Base-by-base conservation (phyloP, 106 monocot species). In the Xerophyta viscosa region DNA sequence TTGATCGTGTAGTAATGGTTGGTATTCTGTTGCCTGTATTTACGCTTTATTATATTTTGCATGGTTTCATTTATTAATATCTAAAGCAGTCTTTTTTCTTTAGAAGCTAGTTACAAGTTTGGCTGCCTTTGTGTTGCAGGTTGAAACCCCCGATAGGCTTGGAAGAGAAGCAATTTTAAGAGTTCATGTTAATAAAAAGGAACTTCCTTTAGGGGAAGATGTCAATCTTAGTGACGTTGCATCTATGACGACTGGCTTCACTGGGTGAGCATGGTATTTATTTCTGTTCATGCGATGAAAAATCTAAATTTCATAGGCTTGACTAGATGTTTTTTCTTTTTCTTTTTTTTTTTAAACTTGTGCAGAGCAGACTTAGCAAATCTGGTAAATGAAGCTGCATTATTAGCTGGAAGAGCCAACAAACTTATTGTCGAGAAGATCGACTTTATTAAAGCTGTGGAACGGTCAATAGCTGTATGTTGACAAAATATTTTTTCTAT, bases 341-440 rank as follows among this genome's bases (percentile, higher is more conserved):
- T 27, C 13, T 71, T 65, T 48, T 39, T 58, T 27, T 12, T 71
- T 65, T 48, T 39, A 49, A 62, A 33, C 23, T 50, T 65, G 20
- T 87, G 64, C 96, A 98, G 96, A 59, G 96, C 96, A 77, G 96
- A 98, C 72, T 65, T 98, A 48, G 96, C 89, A 63, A 98, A 98
- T 79, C 67, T 98, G 65, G 96, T 98, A 53, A 98, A 98, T 74
- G 96, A 98, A 66, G 96, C 96, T 46, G 96, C 96, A 36, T 71
- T 98, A 50, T 66, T 98, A 60, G 96, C 96, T 60, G 89, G 96
- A 50, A 73, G 96, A 55, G 47, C 23, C 29, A 85, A 52, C 52
- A 98, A 98, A 79, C 65, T 76, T 66, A 63, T 98, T 63, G 96
- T 98, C 43, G 96, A 98, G 59, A 98, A 86, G 69, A 79, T 86